Base-by-base conservation (phyloP, 305 asterid genomes). In the Fraxinus baroniana region DNA sequence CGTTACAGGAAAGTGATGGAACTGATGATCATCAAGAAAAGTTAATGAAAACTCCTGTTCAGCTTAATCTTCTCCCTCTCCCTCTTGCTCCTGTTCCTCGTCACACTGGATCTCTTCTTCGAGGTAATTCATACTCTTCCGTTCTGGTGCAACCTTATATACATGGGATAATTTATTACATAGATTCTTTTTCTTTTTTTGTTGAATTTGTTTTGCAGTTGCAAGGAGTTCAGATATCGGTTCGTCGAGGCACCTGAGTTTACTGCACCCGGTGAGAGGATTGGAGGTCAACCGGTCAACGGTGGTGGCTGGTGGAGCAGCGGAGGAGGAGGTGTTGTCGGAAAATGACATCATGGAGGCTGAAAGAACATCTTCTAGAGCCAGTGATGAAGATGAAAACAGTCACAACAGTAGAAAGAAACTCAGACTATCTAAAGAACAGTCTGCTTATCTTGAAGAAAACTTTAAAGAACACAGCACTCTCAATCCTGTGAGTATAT, bases 361-460 rank as follows among this genome's bases (percentile, higher is more conserved):
- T 12, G 74, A 68, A 68, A 12, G 74, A 68, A 33, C 39, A 13
- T 68, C 18, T 68, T 68, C 39, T 8, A 28, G 36, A 68, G 37
- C 74, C 36, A 68, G 74, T 4, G 37, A 68, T 68, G 74, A 68
- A 13, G 74, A 68, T 68, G 74, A 68, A 68, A 68, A 28, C 36
- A 26, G 20, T 10, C 74, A 26, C 74, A 68, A 26, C 52, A 62
- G 87, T 39, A 85, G 91, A 66, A 90, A 90, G 86, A 88, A 88
- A 83, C 18, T 90, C 85, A 91, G 91, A 89, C 90, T 91, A 5
- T 85, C 86, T 1, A 87, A 87, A 60, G 91, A 89, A 37, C 94
- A 91, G 44, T 83, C 89, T 41, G 86, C 83, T 81, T 86, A 86
- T 86, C 92, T 91, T 66, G 94, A 91, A 80, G 91, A 86, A 78